A percentile compares a stretch with the other conserved stretches of the same genome.
Evolutionary conservation across 2,329 filamentous ascomycete species (phyloP).

Genomic region (Colletotrichum orbiculare): DNA sequence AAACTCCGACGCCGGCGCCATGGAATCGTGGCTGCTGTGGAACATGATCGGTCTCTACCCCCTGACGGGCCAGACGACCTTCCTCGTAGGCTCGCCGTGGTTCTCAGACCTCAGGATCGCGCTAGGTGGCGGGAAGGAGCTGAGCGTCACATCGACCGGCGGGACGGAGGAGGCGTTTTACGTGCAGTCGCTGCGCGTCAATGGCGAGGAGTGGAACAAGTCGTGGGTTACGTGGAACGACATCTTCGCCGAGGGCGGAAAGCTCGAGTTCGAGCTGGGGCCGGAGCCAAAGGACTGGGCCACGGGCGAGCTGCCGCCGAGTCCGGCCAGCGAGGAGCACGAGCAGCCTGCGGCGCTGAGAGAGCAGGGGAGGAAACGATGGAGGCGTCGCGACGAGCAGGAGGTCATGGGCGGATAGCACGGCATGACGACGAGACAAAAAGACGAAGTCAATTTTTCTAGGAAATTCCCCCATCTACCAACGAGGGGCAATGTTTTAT

Average conservation of each 20-base stretch:
- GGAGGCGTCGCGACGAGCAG: slow-evolving; percentile 10
- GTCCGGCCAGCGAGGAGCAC: slow-evolving; percentile 56
- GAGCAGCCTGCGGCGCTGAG: not conserved
- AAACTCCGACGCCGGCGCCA: slow-evolving; percentile 77
- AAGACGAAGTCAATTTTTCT: too few relatives aligned
- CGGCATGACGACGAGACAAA: not conserved
- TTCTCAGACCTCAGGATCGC: slow-evolving; percentile 69
- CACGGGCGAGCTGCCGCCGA: slow-evolving; percentile 69
- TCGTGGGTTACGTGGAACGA: slow-evolving; percentile 75
- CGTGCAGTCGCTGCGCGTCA: slow-evolving; percentile 74
- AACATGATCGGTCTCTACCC: slow-evolving; percentile 77
- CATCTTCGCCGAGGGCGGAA: slow-evolving; percentile 72
- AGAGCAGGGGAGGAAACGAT: slow-evolving; percentile 8
- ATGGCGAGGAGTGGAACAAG: slow-evolving; percentile 71
- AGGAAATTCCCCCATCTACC: too few relatives aligned
- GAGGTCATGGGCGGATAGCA: slow-evolving; percentile 1
- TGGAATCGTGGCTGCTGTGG: slow-evolving; percentile 78
- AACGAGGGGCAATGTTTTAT: too few relatives aligned
- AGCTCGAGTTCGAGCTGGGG: slow-evolving; percentile 73
- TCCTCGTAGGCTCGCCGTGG: slow-evolving; percentile 73
- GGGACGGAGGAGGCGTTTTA: slow-evolving; percentile 63
- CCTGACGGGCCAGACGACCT: slow-evolving; percentile 75
- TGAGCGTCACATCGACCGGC: slow-evolving; percentile 66
- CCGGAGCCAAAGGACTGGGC: slow-evolving; percentile 64
- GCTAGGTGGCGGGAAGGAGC: slow-evolving; percentile 63